phyloP scores from a whole-genome alignment of 2,329 filamentous ascomycete species.

The Epichloe amarillans region DNA sequence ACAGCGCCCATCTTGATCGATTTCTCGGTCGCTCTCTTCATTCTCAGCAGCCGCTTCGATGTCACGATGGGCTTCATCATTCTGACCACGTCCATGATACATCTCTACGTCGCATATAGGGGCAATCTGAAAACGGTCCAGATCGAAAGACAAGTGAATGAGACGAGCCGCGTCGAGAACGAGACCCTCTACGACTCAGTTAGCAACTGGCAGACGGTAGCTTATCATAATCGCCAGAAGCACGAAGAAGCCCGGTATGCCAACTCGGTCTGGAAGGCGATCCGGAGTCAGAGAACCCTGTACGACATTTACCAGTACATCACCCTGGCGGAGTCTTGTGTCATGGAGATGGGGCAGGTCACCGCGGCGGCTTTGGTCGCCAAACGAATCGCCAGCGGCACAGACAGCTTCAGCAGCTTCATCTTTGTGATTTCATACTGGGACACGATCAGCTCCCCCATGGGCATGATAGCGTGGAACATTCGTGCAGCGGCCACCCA shows the following conservation, averaged over 20 bases:
- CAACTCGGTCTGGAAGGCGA: conserved; percentile 4
- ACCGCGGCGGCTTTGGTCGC: conserved; percentile 4
- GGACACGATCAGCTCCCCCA: conserved; percentile 27
- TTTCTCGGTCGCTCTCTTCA: conserved; percentile 37
- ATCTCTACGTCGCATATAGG: conserved; percentile 9
- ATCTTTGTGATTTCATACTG: conserved; percentile 55
- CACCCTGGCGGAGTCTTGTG: conserved; percentile 4
- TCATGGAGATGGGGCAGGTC: conserved; percentile 10
- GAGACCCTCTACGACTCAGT: conserved; percentile 12
- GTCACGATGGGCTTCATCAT: conserved; percentile 11
- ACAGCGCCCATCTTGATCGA: conserved; percentile 9
- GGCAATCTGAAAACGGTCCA: conserved; percentile 6
- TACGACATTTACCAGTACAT: conserved; percentile 6
- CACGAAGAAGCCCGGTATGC: conserved; percentile 13
- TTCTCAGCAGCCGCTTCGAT: conserved; percentile 43
- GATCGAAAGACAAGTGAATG: conserved; percentile 6
- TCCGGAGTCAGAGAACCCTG: conserved; percentile 5
- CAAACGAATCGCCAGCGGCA: conserved; percentile 5
- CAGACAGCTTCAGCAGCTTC: conserved; percentile 31
- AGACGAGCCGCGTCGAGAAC: conserved; percentile 8
- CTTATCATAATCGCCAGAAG: conserved; percentile 19
- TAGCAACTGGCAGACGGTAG: conserved; percentile 39
- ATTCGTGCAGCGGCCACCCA: conserved; percentile 20
- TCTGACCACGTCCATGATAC: conserved; percentile 9
- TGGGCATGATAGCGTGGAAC: conserved; percentile 20